Evolutionary conservation across 768 basidiomycete species (phyloP), one percentile per base, ranked within the genome.

Genomic region (Naematelia encephala): DNA sequence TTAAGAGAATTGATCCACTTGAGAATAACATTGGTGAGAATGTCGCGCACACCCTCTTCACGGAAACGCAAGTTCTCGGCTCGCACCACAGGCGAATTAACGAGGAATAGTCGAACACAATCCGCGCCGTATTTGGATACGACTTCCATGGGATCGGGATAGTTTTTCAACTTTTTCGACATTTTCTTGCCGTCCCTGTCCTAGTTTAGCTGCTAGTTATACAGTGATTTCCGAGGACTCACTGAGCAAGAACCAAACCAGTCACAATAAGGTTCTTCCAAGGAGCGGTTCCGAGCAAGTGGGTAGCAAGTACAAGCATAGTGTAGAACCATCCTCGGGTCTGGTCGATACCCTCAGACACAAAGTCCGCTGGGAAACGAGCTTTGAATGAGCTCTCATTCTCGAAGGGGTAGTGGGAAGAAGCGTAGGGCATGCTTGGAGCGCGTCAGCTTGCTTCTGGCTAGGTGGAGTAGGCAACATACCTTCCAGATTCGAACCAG

Each of bases 261-360:
- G 88, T 90, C 46, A 92, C 91, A 62, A 98, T 96, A 69, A 99
- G 80, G 77, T 99, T 99, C 81, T 93, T 91, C 94, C 96, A 98
- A 2, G 96, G 94, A 1, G 96, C 94, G 56, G 78, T 85, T 46
- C 87, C 88, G 72, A 96, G 97, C 52, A 99, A 82, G 75, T 94
- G 93, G 21, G 92, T 96, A n/a, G 90, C 89, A 23, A 98, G 82
- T 3, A 99, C 92, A 43, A 99, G 85, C 13, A 99, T 79, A 1
- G 96, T 98, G 80, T 99, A 99, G 84, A 99, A 99, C 96, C 96
- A 99, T 22, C 96, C 96, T 68, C 96, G 86, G 25, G 94, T 98
- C 79, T 99, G 96, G 77, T 99, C 96, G 62, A 99, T 94, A 70
- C 93, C 94, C 78, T 99, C 96, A 4, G 89, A 94, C 26, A 98